Evolutionary conservation across 306 rosid species (phyloP), one percentile per base, ranked within the genome.

Genomic region (Acacia crassicarpa): DNA sequence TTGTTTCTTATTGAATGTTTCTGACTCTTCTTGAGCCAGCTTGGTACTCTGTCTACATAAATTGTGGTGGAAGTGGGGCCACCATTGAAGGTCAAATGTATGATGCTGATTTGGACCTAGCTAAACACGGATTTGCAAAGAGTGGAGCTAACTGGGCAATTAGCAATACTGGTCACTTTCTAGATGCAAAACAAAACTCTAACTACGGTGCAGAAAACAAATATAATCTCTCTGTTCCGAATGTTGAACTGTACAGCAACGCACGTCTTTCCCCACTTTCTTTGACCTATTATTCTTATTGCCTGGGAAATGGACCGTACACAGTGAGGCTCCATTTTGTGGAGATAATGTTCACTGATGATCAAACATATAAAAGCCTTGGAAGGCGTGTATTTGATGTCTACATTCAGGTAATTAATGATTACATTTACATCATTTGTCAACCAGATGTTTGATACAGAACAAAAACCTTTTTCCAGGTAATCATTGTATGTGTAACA

Each of bases 231-330:
- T 23, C 78, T 4, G n/a, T 86, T 76, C 63, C 68, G 8, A 49
- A 82, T 74, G 82, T 86, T 69, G 71, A 87, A 61, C 82, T 91
- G 30, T 93, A 93, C 74, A 74, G 35, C 76, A 82, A 46, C 32
- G 97, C 97, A 69, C 96, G 93, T 7, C 82, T 90, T 86, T 90
- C 97, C 77, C 89, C 96, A 7, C 78, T 46, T 68, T 89, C 93
- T 76, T 78, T 91, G 45, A 91, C 92, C 44, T 91, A 89, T 74
- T 91, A 91, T 51, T 92, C 84, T 54, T 80, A 84, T 27, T 87
- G 94, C 59, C 81, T 91, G 41, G 62, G 79, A 77, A 89, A 91
- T 79, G 92, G 92, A 44, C 83, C 45, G 66, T 91, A 91, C 79
- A 87, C 83, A 0, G 84, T 91, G 3, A 85, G 81, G 5, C 86